These are phyloP conservation scores for Alternaria longipes DNA, from an alignment of 2,329 filamentous ascomycete species.

Conservation along the genomic window DNA sequence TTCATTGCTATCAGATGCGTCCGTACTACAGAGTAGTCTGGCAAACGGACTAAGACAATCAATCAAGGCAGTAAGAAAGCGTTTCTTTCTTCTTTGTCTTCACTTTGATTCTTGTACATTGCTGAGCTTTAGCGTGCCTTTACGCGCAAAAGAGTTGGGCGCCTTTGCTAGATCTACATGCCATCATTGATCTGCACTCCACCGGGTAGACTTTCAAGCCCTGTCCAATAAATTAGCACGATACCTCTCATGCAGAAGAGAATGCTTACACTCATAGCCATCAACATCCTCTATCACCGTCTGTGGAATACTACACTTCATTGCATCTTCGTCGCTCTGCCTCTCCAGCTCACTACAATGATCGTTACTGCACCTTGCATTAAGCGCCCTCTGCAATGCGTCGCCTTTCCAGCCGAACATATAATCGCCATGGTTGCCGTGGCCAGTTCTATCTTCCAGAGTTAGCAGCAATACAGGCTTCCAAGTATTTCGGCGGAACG, in stretches of 20 bases:
- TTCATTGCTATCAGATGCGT: too few relatives aligned
- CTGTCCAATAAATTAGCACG: conserved; percentile 9
- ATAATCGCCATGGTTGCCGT: conserved; percentile 39
- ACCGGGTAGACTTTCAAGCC: conserved; percentile 33
- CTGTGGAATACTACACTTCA: conserved; percentile 40
- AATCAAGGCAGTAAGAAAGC: too few relatives aligned
- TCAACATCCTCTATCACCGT: conserved; percentile 40
- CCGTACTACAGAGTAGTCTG: too few relatives aligned
- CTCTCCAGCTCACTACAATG: conserved; percentile 36
- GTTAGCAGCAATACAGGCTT: neutral
- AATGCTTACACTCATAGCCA: conserved; percentile 7
- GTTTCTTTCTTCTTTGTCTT: too few relatives aligned
- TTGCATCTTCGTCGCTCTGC: conserved; percentile 42
- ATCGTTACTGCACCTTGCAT: conserved; percentile 41
- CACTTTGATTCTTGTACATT: too few relatives aligned
- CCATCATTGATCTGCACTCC: conserved; percentile 34
- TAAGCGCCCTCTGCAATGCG: conserved; percentile 38
- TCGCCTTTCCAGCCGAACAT: conserved; percentile 45
- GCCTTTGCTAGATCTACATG: neutral
- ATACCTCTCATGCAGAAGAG: neutral
- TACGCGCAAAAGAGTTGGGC: too few relatives aligned
- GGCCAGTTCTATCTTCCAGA: conserved; percentile 32
- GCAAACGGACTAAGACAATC: too few relatives aligned
- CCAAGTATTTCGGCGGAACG: neutral
- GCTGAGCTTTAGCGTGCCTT: too few relatives aligned